Evolutionary conservation across 768 basidiomycete species (phyloP).

Genomic region (Rhodocollybia butyracea): DNA sequence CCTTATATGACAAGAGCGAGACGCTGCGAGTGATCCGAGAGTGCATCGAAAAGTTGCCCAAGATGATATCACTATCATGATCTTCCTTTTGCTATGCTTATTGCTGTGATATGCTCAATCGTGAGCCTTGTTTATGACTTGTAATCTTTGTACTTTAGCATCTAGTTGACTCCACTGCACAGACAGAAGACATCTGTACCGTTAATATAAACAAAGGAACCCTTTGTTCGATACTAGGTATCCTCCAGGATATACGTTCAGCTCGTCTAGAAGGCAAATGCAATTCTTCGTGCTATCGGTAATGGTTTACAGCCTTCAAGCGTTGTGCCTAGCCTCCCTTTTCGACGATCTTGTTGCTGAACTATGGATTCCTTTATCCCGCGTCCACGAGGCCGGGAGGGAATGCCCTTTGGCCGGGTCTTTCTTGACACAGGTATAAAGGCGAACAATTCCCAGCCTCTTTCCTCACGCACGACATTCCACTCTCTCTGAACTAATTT

Average conservation of each 20-base stretch:
- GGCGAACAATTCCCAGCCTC: no score
- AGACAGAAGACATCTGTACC: no score
- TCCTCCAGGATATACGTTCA: no score
- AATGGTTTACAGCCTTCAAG: no score
- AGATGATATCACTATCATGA: conserved; percentile 19
- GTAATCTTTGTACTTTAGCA: neutral
- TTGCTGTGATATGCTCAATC: neutral
- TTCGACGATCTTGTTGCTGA: neutral
- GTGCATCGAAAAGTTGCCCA: conserved; percentile 49
- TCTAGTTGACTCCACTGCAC: no score
- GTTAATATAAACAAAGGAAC: no score
- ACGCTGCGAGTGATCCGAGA: conserved; percentile 51
- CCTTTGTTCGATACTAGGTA: no score
- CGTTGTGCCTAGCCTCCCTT: neutral
- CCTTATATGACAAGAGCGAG: conserved; percentile 54
- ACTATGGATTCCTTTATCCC: neutral
- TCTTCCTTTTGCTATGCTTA: neutral
- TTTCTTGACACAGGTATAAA: no score
- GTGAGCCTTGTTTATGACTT: neutral
- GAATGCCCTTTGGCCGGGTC: neutral
- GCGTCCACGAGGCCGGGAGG: neutral
- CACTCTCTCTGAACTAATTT: no score
- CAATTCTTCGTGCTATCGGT: no score
- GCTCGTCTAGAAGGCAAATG: no score
- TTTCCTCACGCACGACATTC: no score